These are phyloP conservation scores for Malassezia sympodialis DNA, from an alignment of 1,284 basidiomycete genomes.

Conservation along the genomic window DNA sequence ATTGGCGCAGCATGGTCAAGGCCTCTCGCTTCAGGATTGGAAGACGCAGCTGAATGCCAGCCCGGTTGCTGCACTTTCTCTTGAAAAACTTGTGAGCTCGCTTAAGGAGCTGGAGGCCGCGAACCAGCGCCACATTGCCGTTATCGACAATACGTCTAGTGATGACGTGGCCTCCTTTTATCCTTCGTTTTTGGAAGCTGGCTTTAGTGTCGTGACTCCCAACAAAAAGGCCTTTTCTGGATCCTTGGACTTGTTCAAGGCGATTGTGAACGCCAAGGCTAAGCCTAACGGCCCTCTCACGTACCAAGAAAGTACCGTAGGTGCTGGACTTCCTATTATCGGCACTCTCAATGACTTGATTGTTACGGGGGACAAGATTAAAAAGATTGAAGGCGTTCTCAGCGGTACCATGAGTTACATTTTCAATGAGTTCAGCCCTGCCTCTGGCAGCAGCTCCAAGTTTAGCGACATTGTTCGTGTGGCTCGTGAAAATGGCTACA, in stretches of 20 bases:
- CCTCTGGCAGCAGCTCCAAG: conserved; percentile 50
- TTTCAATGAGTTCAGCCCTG: conserved; percentile 74
- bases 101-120: conserved; percentile 28
- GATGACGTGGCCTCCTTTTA: conserved; percentile 73
- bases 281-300: conserved; percentile 52
- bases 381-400: conserved; percentile 62
- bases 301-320: conserved; percentile 87
- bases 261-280: conserved; percentile 18
- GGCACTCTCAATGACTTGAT: conserved; percentile 83
- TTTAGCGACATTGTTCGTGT: conserved; percentile 83
- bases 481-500: conserved; percentile 88
- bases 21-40: conserved; percentile 29
- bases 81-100: conserved; percentile 25
- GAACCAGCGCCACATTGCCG: conserved; percentile 52
- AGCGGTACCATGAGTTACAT: conserved; percentile 97
- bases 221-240: conserved; percentile 96
- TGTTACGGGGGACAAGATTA: conserved; percentile 73
- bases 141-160: conserved; percentile 90
- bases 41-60: conserved; percentile 23
- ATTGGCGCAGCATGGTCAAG: conserved; percentile 22
- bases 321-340: conserved; percentile 86
- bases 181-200: conserved; percentile 66
- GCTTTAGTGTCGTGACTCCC: conserved; percentile 82
- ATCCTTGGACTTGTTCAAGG: conserved; percentile 58
- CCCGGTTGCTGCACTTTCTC: conserved; percentile 24